Percentiles rank a stretch among this genome's conserved stretches.
Evolutionary conservation across 805 yeast species (phyloP).

Genomic region (Nakazawaea ishiwadae): DNA sequence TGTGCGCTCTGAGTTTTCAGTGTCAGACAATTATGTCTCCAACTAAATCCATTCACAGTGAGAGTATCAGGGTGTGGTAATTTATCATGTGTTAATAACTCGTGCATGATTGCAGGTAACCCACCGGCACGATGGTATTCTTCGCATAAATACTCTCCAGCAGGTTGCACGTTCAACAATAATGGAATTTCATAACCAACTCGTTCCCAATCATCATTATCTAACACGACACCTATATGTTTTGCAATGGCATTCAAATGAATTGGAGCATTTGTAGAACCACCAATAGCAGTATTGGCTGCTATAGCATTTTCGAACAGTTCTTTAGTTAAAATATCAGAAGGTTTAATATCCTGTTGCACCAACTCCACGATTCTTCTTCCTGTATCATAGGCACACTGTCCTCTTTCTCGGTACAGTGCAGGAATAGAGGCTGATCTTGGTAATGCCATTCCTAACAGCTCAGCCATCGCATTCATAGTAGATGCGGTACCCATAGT

Average conservation of each 20-base stretch:
- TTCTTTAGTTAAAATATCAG: conserved; percentile 15
- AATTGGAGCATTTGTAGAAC: conserved; percentile 16
- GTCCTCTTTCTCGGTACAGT: conserved; percentile 15
- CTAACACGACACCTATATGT: conserved; percentile 14
- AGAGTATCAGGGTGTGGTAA: conserved; percentile 18
- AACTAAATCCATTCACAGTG: conserved; percentile 18
- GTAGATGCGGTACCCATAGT: conserved; percentile 18
- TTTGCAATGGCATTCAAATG: conserved; percentile 17
- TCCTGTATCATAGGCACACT: conserved; percentile 15
- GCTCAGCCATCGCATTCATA: conserved; percentile 17
- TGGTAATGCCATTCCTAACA: conserved; percentile 15
- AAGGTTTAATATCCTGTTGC: conserved; percentile 13
- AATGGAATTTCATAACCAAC: conserved; percentile 15
- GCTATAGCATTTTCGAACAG: conserved; percentile 17
- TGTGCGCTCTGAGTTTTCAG: conserved; percentile 13
- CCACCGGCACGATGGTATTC: conserved; percentile 21
- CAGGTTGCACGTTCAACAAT: conserved; percentile 16
- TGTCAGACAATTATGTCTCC: conserved; percentile 15
- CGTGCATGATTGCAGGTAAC: conserved; percentile 17
- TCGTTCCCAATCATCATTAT: conserved; percentile 15
- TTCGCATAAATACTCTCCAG: conserved; percentile 17
- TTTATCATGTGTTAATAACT: conserved; percentile 14
- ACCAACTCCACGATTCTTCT: conserved; percentile 14
- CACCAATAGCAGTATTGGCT: conserved; percentile 16
- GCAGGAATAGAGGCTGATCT: conserved; percentile 16